phyloP scores from a whole-genome alignment of 2,329 filamentous ascomycete species.

The Grosmannia clavigera region DNA sequence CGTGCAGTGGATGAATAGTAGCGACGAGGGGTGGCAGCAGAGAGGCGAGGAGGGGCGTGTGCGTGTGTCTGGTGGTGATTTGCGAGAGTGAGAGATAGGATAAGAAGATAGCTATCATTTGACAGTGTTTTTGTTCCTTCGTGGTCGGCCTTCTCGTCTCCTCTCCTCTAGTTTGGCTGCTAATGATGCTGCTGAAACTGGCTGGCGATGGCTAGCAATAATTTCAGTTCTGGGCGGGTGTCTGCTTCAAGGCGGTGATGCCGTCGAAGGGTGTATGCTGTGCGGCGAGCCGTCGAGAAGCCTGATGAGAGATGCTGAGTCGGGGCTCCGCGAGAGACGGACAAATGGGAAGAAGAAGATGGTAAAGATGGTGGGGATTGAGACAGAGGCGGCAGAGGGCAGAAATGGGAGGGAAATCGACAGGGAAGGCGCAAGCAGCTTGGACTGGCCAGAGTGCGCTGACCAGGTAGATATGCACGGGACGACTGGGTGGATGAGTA shows the following conservation, averaged over 20 bases:
- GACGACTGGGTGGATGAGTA: neutral
- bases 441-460: neutral
- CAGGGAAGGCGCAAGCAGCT: slow-evolving; percentile 3
- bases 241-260: no score
- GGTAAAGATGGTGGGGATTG: neutral
- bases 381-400: neutral
- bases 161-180: neutral
- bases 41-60: neutral
- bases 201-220: neutral
- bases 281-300: no score
- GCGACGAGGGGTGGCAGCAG: no score
- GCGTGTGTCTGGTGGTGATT: neutral
- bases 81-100: neutral
- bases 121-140: neutral
- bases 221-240: no score
- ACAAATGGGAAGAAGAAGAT: neutral
- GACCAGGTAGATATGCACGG: slow-evolving; percentile 3
- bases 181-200: neutral
- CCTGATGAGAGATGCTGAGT: neutral
- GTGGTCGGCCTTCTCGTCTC: neutral
- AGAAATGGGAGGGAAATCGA: neutral
- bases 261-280: no score
- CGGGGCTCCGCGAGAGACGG: neutral
- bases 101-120: neutral
- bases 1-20: no score